Base-by-base conservation (phyloP, 2,329 filamentous ascomycete species). In the Microsporum canis region DNA sequence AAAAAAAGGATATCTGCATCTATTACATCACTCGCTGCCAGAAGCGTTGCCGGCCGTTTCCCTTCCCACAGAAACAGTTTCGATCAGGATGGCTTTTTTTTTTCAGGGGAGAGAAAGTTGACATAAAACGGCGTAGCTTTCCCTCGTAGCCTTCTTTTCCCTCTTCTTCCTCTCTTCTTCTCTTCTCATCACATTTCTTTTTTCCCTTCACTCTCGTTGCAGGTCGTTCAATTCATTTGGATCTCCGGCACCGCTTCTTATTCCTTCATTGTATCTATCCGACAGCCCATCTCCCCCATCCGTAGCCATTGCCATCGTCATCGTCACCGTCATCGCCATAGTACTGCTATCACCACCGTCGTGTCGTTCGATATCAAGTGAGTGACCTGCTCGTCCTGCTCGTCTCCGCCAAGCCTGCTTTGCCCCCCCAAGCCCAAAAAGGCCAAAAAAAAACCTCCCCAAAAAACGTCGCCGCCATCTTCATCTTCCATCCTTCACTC, bases 111-210 rank as follows among this genome's bases (percentile, higher is more conserved):
- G 17, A 23, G 17, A 23, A 23, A 23, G 17, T 23, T 23, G 17
- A 23, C 17, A 23, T 23, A 23, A 23, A 23, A 23, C 17, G 17
- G 17, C 17, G 17, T 23, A 23, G 17, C 49, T 53, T 34, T 27
- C 31, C 31, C 23, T 10, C 61, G 55, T 63, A 34, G 64, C 55
- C 59, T 34, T 47, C 33, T 31, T 59, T 23, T 45, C 60, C 33
- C 31, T 43, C 49, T 58, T 45, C 39, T 43, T 57, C 53, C 12
- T 55, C 29, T 45, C 45, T 47, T 38, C 43, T 23, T 12, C 45
- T 55, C 61, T 57, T 49, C 17, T 39, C 31, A 10, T 23, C 17
- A 23, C 17, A 23, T 23, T 23, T 23, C 17, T 23, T 23, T 23
- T 23, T 23, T 23, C 17, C 33, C 59, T 55, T 55, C 45, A 27